phyloP scores from a whole-genome alignment of 345 rosid species.

The Eutrema heterophyllum region DNA sequence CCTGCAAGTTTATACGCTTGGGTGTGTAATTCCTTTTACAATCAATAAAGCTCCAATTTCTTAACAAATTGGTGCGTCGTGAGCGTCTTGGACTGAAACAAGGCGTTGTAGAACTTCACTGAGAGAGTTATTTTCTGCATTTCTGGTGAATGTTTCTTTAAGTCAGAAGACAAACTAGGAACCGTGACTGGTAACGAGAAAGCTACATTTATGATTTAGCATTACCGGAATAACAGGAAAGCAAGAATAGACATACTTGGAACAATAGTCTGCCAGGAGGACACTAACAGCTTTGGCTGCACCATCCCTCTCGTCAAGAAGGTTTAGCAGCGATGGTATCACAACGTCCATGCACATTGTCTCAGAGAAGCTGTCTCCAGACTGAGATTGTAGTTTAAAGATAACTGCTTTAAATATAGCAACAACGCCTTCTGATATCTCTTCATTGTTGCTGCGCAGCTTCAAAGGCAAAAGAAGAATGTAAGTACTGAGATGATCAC shows the following conservation, averaged over 20 bases:
- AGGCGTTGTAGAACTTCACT: slow-evolving; percentile 65
- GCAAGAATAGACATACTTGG: slow-evolving; percentile 45
- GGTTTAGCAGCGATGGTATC: slow-evolving; percentile 56
- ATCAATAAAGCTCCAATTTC: too few species aligned
- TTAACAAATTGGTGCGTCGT: too few species aligned
- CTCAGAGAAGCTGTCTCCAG: slow-evolving; percentile 40
- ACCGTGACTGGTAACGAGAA: neutral
- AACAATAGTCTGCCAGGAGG: slow-evolving; percentile 74
- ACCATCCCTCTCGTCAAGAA: slow-evolving; percentile 83
- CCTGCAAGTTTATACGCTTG: too few species aligned
- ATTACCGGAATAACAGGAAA: neutral
- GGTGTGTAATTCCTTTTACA: too few species aligned
- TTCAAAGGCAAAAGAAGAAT: slow-evolving; percentile 31
- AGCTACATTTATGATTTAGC: neutral
- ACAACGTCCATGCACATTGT: slow-evolving; percentile 50
- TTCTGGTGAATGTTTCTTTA: slow-evolving; percentile 44
- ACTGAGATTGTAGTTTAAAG: slow-evolving; percentile 45
- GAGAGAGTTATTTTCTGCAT: slow-evolving; percentile 47
- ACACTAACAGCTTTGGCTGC: slow-evolving; percentile 66
- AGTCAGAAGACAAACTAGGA: slow-evolving; percentile 24
- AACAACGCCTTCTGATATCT: slow-evolving; percentile 52
- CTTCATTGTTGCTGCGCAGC: slow-evolving; percentile 76
- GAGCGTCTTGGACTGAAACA: slow-evolving; percentile 27
- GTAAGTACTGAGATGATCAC: slow-evolving; percentile 7
- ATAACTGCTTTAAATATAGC: slow-evolving; percentile 57